Conservation (phyloP, 108 stramenopile genomes). For the Nitzschia sp. region DNA sequence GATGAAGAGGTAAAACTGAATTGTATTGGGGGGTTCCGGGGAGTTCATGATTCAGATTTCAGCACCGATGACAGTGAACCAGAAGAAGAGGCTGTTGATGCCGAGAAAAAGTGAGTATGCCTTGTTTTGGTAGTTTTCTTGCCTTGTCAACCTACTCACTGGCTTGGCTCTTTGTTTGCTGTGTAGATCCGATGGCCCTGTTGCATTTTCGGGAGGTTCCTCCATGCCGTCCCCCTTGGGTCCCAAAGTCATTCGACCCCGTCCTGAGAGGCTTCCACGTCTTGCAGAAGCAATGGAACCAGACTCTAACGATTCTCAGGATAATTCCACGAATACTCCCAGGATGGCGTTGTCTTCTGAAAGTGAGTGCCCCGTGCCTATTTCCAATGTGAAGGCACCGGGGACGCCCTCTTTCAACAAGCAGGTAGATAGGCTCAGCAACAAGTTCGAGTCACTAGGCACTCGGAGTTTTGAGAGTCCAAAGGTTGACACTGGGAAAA, state of each 20-base stretch:
- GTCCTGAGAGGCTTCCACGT: too few species aligned
- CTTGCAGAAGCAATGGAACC: neutral
- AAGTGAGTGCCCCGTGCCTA: neutral
- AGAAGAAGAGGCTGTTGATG: conserved; percentile 5
- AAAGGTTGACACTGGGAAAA: conserved; percentile 1
- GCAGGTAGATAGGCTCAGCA: neutral
- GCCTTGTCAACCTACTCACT: too few species aligned
- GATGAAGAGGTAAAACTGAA: conserved; percentile 46
- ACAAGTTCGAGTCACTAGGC: neutral
- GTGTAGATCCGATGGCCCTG: conserved; percentile 13
- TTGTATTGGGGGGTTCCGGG: conserved; percentile 34
- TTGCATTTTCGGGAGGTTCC: conserved; percentile 3
- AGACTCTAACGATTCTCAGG: neutral
- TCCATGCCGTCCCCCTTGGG: neutral
- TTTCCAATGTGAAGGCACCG: neutral
- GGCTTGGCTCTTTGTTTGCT: too few species aligned
- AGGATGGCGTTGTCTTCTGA: neutral
- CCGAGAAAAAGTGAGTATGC: neutral
- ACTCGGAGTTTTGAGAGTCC: neutral
- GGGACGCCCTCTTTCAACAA: neutral
- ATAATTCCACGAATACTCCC: neutral
- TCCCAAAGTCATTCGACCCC: too few species aligned
- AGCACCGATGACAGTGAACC: conserved; percentile 10
- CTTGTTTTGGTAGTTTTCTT: too few species aligned
- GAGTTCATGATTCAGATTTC: conserved; percentile 29